A percentile compares a stretch with the other conserved stretches of the same genome.
Conservation (phyloP, 768 basidiomycete genomes). For the Boletellus ananas region DNA sequence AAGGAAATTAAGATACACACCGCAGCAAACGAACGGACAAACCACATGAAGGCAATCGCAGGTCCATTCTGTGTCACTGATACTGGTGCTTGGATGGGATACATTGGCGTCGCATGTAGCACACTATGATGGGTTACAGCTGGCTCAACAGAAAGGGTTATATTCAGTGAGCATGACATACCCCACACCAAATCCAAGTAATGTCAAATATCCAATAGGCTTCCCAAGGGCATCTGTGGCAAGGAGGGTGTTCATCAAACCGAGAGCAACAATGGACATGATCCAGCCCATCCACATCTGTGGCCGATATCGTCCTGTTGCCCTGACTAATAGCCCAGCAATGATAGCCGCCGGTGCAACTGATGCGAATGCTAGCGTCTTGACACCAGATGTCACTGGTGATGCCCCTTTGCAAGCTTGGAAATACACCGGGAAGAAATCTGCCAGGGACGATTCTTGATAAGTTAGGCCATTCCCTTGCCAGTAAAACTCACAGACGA, state of each 20-base stretch:
- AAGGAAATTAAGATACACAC: slow-evolving; percentile 7
- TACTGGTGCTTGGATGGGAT: slow-evolving; percentile 32
- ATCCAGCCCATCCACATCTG: slow-evolving; percentile 37
- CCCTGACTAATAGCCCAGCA: slow-evolving; percentile 34
- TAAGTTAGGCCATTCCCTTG: no score
- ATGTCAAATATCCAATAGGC: slow-evolving; percentile 3
- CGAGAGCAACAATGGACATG: slow-evolving; percentile 32
- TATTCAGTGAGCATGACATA: neutral
- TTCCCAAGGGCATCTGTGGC: slow-evolving; percentile 12
- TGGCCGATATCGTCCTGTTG: slow-evolving; percentile 28
- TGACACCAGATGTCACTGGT: slow-evolving; percentile 34
- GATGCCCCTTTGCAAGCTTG: no score
- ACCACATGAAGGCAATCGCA: slow-evolving; percentile 36
- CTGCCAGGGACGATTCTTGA: slow-evolving; percentile 22
- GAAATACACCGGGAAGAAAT: slow-evolving; percentile 38
- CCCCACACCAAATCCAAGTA: slow-evolving; percentile 18
- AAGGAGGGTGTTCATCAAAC: slow-evolving; percentile 27
- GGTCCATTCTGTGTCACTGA: slow-evolving; percentile 33
- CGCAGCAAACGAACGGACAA: slow-evolving; percentile 29
- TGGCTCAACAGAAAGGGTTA: no score
- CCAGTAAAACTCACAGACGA: slow-evolving; percentile 19
- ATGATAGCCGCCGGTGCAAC: slow-evolving; percentile 39
- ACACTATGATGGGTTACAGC: neutral
- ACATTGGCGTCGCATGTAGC: slow-evolving; percentile 21
- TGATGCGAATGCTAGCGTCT: slow-evolving; percentile 35